phyloP scores from a whole-genome alignment of 2,329 filamentous ascomycete species.

The Botrytis byssoidea region DNA sequence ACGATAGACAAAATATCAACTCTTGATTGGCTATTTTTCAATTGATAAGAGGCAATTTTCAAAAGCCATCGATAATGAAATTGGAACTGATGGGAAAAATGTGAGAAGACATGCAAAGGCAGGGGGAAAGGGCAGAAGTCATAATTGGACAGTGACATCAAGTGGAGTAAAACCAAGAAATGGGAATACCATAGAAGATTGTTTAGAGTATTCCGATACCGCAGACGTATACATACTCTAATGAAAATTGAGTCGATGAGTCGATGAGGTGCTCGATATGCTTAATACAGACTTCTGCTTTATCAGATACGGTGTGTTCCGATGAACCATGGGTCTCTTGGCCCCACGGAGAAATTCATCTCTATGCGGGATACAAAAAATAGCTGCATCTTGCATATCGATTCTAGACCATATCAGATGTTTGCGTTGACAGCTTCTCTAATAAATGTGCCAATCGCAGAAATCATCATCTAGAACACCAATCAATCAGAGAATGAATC shows the following conservation, averaged over 20 bases:
- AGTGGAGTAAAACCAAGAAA: not conserved
- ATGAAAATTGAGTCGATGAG: not conserved
- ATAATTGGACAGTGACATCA: not conserved
- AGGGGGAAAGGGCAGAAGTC: not conserved
- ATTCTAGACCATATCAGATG: not conserved
- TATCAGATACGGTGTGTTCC: constrained; percentile 1
- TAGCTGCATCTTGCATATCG: not conserved
- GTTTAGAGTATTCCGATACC: constrained; percentile 2
- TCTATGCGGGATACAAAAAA: not conserved
- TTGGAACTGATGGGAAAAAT: not conserved
- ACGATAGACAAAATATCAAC: not conserved
- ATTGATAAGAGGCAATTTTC: constrained; percentile 1
- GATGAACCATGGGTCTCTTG: not conserved
- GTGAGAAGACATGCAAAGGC: not conserved
- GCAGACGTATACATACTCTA: not conserved
- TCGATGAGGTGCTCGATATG: not conserved
- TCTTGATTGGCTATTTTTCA: constrained; percentile 6
- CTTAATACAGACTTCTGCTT: not conserved
- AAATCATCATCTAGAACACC: not conserved
- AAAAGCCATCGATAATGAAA: constrained; percentile 15
- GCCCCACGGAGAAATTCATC: not conserved
- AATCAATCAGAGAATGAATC: not conserved
- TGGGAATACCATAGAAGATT: not conserved
- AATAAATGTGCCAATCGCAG: not conserved
- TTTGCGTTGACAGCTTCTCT: not conserved